Conservation (phyloP, 2,329 filamentous ascomycete species). For the Apiospora arundinis region DNA sequence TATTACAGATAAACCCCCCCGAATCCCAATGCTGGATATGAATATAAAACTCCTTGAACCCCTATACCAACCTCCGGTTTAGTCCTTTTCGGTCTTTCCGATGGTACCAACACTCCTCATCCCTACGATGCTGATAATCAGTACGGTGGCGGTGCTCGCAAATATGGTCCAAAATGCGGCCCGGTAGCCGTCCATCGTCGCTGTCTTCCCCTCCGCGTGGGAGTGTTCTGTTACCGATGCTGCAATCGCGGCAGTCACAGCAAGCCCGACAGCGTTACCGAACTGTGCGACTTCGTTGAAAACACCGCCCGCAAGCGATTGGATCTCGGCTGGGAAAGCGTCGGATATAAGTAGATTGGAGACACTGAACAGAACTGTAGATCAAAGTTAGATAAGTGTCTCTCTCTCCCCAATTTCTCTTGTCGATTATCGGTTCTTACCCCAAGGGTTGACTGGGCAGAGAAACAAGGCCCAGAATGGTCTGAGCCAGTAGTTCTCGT, state of each 20-base stretch:
- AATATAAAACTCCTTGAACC: no score
- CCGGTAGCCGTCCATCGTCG: conserved; percentile 57
- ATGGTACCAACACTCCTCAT: conserved; percentile 54
- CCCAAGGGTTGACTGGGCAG: conserved; percentile 51
- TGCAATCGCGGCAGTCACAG: conserved; percentile 56
- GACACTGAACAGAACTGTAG: conserved; percentile 58
- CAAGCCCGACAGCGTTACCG: conserved; percentile 59
- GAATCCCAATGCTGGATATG: not conserved
- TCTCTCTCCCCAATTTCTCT: no score
- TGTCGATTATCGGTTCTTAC: conserved; percentile 29
- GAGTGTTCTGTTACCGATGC: conserved; percentile 50
- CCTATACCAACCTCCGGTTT: conserved; percentile 23
- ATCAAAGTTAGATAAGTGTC: not conserved
- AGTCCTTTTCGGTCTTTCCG: conserved; percentile 50
- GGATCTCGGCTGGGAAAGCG: conserved; percentile 58
- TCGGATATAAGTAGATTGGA: conserved; percentile 60
- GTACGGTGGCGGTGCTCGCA: conserved; percentile 48
- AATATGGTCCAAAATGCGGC: conserved; percentile 61
- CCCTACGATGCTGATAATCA: conserved; percentile 47
- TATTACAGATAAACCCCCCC: not conserved
- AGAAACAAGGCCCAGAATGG: conserved; percentile 52
- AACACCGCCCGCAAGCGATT: conserved; percentile 64
- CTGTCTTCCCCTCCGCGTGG: conserved; percentile 29
- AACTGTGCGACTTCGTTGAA: conserved; percentile 66
- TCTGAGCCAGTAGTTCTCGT: conserved; percentile 57